Conservation (phyloP, 305 asterid species). For the Fraxinus platypoda region DNA sequence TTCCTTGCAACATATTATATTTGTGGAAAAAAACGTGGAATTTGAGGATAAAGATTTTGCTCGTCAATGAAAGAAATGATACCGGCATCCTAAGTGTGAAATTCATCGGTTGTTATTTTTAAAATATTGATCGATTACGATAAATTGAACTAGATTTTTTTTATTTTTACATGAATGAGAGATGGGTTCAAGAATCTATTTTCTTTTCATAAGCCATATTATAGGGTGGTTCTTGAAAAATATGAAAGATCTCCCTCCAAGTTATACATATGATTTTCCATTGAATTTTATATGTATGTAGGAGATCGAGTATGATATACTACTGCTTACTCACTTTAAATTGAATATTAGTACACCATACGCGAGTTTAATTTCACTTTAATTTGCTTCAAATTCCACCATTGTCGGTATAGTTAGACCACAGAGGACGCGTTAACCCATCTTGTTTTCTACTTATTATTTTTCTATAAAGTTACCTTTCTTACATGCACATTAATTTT, state of each 20-base stretch:
- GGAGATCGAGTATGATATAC: not conserved
- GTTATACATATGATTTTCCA: not conserved
- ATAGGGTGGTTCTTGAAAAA: not conserved
- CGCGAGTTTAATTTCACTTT: not conserved
- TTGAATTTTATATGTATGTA: not conserved
- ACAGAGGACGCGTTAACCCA: not conserved
- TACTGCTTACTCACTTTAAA: not conserved
- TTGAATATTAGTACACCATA: not conserved
- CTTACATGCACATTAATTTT: not conserved
- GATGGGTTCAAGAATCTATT: not conserved
- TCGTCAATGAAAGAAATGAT: not conserved
- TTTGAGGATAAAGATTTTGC: not conserved
- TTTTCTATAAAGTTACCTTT: not conserved
- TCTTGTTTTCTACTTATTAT: not conserved
- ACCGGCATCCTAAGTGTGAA: not conserved
- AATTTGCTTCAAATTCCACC: not conserved
- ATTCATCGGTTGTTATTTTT: not conserved
- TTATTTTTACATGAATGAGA: not conserved
- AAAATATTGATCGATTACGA: not conserved
- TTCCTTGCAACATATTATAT: conserved; percentile 16
- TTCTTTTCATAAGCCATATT: not conserved
- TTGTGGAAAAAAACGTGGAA: not conserved
- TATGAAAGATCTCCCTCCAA: not conserved
- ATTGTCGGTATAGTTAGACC: not conserved
- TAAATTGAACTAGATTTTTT: not conserved